Evolutionary conservation across 2,329 filamentous ascomycete genomes (phyloP).

Genomic region (Metarhizium robertsii): DNA sequence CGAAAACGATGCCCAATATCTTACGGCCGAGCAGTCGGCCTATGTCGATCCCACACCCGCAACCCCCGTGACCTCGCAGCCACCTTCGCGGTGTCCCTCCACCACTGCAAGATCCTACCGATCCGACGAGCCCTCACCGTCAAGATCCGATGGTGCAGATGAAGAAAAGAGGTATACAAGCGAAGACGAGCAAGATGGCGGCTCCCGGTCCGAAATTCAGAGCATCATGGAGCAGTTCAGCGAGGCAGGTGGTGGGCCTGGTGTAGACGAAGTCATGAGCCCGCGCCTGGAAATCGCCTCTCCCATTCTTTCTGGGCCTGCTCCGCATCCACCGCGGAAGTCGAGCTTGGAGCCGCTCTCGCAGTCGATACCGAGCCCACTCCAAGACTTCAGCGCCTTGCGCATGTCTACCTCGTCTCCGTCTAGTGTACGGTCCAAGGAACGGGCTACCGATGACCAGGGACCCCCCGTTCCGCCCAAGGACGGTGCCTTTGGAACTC

Average conservation of each 20-base stretch:
- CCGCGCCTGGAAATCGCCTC: slow-evolving; percentile 76
- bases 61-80: slow-evolving; percentile 44
- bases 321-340: slow-evolving; percentile 69
- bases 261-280: slow-evolving; percentile 82
- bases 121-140: slow-evolving; percentile 39
- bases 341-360: slow-evolving; percentile 75
- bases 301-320: slow-evolving; percentile 58
- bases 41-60: slow-evolving; percentile 52
- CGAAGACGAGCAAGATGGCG: slow-evolving; percentile 57
- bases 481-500: slow-evolving; percentile 37
- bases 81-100: slow-evolving; percentile 50
- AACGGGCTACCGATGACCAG: slow-evolving; percentile 32
- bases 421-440: slow-evolving; percentile 25
- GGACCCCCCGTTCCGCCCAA: slow-evolving; percentile 52
- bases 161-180: slow-evolving; percentile 49
- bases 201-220: slow-evolving; percentile 79
- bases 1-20: slow-evolving; percentile 30
- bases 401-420: slow-evolving; percentile 30
- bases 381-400: slow-evolving; percentile 37
- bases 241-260: slow-evolving; percentile 60
- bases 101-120: slow-evolving; percentile 39
- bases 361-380: slow-evolving; percentile 36
- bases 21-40: slow-evolving; percentile 35
- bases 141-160: slow-evolving; percentile 41
- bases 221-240: slow-evolving; percentile 97